Conservation (phyloP, 2,329 filamentous ascomycete species). For the Colletotrichum sp. region DNA sequence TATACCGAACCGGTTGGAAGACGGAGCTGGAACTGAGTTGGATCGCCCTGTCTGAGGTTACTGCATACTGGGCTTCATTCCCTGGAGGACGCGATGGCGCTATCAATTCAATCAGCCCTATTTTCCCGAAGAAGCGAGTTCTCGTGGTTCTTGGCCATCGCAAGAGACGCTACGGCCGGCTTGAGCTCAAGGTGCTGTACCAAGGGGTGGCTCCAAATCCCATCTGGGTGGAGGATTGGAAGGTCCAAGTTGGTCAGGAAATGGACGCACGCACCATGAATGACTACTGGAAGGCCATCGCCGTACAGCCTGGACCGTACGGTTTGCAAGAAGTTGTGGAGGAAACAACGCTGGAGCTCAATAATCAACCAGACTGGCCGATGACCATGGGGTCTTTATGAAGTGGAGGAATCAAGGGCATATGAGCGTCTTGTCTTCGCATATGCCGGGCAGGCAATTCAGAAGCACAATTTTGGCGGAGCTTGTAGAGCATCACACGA, state of each 20-base stretch:
- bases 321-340: background rate
- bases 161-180: background rate
- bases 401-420: background rate
- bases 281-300: background rate
- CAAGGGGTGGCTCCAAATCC: background rate
- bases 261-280: background rate
- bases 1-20: background rate
- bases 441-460: background rate
- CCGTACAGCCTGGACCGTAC: background rate
- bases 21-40: background rate
- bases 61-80: background rate
- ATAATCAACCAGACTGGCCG: background rate
- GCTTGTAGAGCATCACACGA: background rate
- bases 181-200: background rate
- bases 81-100: background rate
- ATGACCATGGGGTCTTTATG: background rate
- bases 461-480: background rate
- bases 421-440: background rate
- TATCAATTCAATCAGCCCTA: background rate
- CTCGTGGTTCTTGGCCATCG: background rate
- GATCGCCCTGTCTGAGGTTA: background rate
- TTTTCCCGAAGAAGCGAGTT: background rate
- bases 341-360: background rate
- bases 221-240: background rate
- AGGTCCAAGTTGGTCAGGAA: background rate